A percentile compares a stretch with the other conserved stretches of the same genome.
Conservation (phyloP, 305 asterid genomes). For the Plantago coronopus region DNA sequence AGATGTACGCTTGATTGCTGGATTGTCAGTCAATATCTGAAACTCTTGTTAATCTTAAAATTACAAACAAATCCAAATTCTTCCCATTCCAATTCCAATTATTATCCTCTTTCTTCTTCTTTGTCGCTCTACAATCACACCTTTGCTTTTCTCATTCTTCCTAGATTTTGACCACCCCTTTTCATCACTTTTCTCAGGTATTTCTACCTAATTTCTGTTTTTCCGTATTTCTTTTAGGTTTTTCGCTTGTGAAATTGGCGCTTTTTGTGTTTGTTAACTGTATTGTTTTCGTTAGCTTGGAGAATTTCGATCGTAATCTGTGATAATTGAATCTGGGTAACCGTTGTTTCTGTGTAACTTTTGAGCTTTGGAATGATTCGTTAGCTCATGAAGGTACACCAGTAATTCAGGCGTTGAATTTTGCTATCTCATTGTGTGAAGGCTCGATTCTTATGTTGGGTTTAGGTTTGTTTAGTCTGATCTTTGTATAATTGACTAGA, state of each 20-base stretch:
- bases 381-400: neutral
- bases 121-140: no score
- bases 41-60: conserved; percentile 1
- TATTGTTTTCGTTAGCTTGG: neutral
- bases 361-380: neutral
- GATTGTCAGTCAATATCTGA: neutral
- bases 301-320: neutral
- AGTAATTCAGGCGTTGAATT: neutral
- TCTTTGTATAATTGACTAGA: neutral
- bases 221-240: no score
- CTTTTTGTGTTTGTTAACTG: neutral
- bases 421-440: conserved; percentile 9
- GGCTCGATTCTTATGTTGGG: neutral
- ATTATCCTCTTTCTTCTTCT: neutral
- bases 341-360: neutral
- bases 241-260: neutral
- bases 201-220: neutral
- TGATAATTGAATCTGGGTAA: neutral
- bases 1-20: neutral
- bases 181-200: no score
- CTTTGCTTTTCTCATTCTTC: no score
- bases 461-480: neutral
- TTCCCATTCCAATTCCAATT: neutral
- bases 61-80: neutral
- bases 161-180: no score